Evolutionary conservation across 768 basidiomycete species (phyloP).

Genomic region (Dentipellis fragilis): DNA sequence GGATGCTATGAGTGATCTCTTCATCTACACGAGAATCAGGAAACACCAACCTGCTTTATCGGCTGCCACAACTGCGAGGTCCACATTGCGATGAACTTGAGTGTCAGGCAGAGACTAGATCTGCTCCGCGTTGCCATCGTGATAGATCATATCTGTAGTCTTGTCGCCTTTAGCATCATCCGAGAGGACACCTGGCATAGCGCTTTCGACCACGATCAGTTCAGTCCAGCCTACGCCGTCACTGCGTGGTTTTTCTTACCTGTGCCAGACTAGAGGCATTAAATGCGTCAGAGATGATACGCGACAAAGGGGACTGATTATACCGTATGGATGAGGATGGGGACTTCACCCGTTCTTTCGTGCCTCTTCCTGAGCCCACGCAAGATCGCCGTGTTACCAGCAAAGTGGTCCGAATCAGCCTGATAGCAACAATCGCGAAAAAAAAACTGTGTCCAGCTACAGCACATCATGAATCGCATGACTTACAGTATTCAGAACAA

Average conservation of each 20-base stretch:
- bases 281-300: slow-evolving; percentile 4
- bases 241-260: background rate
- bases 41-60: slow-evolving; percentile 31
- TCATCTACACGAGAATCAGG: background rate
- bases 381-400: background rate
- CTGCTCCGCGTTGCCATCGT: slow-evolving; percentile 35
- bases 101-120: slow-evolving; percentile 35
- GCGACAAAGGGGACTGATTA: background rate
- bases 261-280: background rate
- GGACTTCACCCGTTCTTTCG: background rate
- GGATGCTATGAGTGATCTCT: slow-evolving; percentile 6
- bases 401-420: background rate
- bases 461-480: background rate
- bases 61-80: slow-evolving; percentile 35
- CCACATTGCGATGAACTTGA: slow-evolving; percentile 40
- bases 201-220: slow-evolving; percentile 17
- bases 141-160: slow-evolving; percentile 31
- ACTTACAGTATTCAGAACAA: background rate
- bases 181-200: background rate
- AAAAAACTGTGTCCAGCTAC: too few relatives aligned
- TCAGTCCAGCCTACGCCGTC: slow-evolving; percentile 1
- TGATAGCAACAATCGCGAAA: background rate
- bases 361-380: background rate
- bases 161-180: slow-evolving; percentile 12
- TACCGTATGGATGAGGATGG: background rate